Percentiles rank a stretch among this genome's conserved stretches.
Conservation (phyloP, 2,329 filamentous ascomycete genomes). For the Lizonia empirigonia region DNA sequence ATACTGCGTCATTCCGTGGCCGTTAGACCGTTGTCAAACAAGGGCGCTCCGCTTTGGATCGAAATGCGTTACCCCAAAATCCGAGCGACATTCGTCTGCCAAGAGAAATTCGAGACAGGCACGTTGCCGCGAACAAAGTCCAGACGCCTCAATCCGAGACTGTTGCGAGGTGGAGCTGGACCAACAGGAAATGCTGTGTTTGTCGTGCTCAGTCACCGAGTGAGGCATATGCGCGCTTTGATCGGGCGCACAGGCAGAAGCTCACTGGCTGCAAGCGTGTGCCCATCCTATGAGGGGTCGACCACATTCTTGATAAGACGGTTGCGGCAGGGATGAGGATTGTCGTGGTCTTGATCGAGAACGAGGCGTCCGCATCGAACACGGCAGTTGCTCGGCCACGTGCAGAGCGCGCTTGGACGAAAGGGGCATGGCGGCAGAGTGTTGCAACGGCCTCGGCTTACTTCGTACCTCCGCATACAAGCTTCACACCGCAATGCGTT, state of each 20-base stretch:
- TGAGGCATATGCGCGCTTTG: background rate
- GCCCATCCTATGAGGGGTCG: background rate
- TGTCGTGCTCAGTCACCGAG: slow-evolving; percentile 4
- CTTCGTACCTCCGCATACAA: background rate
- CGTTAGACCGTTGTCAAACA: slow-evolving; percentile 5
- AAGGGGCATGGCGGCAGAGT: background rate
- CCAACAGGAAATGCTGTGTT: background rate
- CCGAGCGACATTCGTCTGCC: slow-evolving; percentile 7
- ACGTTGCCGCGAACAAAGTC: background rate
- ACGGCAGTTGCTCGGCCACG: slow-evolving; percentile 12
- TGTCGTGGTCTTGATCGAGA: slow-evolving; percentile 2
- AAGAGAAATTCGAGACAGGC: background rate
- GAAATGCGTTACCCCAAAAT: slow-evolving; percentile 1
- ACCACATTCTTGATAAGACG: background rate
- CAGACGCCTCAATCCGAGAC: background rate
- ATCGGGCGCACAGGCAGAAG: background rate
- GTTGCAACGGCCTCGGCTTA: background rate
- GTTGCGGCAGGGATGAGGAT: background rate
- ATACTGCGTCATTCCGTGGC: slow-evolving; percentile 12
- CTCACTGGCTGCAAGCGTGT: background rate
- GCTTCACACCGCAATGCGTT: background rate
- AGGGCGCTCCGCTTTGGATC: slow-evolving; percentile 6
- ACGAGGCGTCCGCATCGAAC: background rate
- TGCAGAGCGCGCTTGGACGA: background rate
- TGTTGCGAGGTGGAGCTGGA: background rate